A percentile compares a stretch with the other conserved stretches of the same genome.
Evolutionary conservation across 352 stramenopile genomes (phyloP).

Genomic region (Globisporangium okanoganense): DNA sequence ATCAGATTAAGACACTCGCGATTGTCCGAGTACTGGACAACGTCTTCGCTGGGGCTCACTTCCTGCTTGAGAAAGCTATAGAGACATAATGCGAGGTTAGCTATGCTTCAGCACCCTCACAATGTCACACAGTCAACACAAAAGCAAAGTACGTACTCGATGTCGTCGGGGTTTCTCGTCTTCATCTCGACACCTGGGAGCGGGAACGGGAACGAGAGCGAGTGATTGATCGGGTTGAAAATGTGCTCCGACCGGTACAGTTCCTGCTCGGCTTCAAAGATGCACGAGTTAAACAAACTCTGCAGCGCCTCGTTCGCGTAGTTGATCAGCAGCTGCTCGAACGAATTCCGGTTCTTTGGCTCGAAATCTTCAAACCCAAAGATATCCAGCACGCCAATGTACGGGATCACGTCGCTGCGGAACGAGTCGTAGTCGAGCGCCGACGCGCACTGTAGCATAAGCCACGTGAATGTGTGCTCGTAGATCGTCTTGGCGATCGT

Average conservation of each 20-base stretch:
- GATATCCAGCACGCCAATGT: conserved; percentile 92
- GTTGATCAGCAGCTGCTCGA: conserved; percentile 92
- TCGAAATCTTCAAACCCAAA: conserved; percentile 92
- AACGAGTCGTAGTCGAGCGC: conserved; percentile 80
- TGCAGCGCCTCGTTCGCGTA: conserved; percentile 91
- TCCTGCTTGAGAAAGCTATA: conserved; percentile 35
- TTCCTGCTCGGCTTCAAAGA: conserved; percentile 84
- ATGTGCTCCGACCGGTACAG: conserved; percentile 84
- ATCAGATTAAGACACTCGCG: conserved; percentile 84
- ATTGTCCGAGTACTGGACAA: conserved; percentile 81
- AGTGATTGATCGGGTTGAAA: conserved; percentile 77
- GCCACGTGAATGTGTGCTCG: conserved; percentile 84
- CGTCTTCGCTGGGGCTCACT: conserved; percentile 34
- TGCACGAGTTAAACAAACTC: conserved; percentile 87
- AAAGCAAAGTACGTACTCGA: conserved; percentile 22
- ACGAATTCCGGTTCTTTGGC: conserved; percentile 87
- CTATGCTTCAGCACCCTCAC: not conserved
- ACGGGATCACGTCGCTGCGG: conserved; percentile 73
- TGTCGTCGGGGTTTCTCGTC: conserved; percentile 29
- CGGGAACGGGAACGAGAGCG: conserved; percentile 70
- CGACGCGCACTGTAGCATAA: conserved; percentile 81
- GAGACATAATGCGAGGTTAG: not conserved
- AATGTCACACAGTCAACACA: not conserved
- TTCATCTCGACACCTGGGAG: conserved; percentile 34
- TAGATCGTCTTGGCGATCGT: conserved; percentile 91